phyloP scores from a whole-genome alignment of 2,329 filamentous ascomycete genomes.

The Pseudogymnoascus sp. region DNA sequence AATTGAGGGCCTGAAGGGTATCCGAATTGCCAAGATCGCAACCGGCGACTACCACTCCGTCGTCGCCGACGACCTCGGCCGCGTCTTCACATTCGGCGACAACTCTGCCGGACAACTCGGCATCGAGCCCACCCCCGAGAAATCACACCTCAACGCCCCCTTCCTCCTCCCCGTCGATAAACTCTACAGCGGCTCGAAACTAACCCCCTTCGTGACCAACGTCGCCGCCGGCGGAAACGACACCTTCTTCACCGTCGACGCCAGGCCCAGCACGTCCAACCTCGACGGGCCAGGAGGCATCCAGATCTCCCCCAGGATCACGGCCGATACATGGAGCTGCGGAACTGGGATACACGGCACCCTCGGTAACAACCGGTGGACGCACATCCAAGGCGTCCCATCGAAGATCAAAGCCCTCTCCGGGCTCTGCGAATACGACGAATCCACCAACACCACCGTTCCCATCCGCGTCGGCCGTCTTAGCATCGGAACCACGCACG shows the following conservation, averaged over 20 bases:
- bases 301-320: conserved; percentile 34
- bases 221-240: conserved; percentile 81
- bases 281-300: conserved; percentile 32
- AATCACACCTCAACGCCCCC: conserved; percentile 58
- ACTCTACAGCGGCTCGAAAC: conserved; percentile 60
- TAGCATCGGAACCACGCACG: conserved; percentile 71
- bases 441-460: conserved; percentile 53
- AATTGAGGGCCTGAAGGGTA: conserved; percentile 60
- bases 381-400: conserved; percentile 70
- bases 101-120: conserved; percentile 88
- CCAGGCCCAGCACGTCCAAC: conserved; percentile 32
- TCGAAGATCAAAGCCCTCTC: conserved; percentile 77
- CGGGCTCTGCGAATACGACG: conserved; percentile 80
- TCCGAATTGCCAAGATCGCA: conserved; percentile 65
- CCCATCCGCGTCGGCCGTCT: conserved; percentile 72
- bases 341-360: conserved; percentile 78
- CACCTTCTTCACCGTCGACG: conserved; percentile 81
- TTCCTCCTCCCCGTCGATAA: conserved; percentile 59
- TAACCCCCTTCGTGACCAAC: conserved; percentile 58
- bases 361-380: conserved; percentile 81
- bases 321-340: conserved; percentile 75
- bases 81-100: conserved; percentile 81
- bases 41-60: conserved; percentile 82
- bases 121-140: conserved; percentile 57
- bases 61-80: conserved; percentile 64